These are phyloP conservation scores for Phytophthora lateralis DNA, from an alignment of 352 stramenopile species.

Conservation along the genomic window DNA sequence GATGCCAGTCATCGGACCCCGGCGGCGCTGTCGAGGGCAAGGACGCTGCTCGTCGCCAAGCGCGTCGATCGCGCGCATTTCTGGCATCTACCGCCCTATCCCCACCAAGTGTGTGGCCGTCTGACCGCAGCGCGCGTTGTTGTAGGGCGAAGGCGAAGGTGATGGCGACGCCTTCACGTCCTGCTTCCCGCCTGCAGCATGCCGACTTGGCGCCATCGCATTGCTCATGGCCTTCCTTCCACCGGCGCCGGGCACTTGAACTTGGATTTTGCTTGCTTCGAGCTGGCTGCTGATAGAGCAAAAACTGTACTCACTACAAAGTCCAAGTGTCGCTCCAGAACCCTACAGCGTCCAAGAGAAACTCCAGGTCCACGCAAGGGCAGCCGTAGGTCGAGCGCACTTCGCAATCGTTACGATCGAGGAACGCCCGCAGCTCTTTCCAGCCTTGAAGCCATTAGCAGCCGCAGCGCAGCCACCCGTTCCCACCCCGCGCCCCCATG, in stretches of 20 bases:
- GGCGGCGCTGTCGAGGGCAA: no score
- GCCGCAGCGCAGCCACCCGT: constrained; percentile 22
- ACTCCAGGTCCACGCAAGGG: neutral
- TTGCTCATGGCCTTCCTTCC: neutral
- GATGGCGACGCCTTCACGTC: neutral
- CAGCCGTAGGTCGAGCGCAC: constrained; percentile 3
- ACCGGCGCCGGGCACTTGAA: constrained; percentile 19
- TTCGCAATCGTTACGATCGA: constrained; percentile 25
- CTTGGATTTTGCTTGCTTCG: constrained; percentile 31
- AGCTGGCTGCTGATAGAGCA: constrained; percentile 22
- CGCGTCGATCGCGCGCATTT: neutral
- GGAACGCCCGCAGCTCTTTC: constrained; percentile 5
- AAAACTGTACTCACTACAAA: constrained; percentile 37
- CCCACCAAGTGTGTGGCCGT: neutral
- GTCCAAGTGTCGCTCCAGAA: constrained; percentile 18
- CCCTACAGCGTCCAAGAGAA: constrained; percentile 24
- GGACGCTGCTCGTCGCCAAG: no score
- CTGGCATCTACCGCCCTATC: neutral
- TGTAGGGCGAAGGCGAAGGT: neutral
- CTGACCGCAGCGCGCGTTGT: neutral
- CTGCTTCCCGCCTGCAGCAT: neutral
- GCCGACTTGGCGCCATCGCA: neutral
- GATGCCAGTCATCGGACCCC: no score
- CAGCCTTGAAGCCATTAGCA: constrained; percentile 15
- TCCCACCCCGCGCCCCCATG: constrained; percentile 31